These are phyloP conservation scores for Hyphodiscus sp. DNA, from an alignment of 2,329 filamentous ascomycete genomes.

Conservation along the genomic window DNA sequence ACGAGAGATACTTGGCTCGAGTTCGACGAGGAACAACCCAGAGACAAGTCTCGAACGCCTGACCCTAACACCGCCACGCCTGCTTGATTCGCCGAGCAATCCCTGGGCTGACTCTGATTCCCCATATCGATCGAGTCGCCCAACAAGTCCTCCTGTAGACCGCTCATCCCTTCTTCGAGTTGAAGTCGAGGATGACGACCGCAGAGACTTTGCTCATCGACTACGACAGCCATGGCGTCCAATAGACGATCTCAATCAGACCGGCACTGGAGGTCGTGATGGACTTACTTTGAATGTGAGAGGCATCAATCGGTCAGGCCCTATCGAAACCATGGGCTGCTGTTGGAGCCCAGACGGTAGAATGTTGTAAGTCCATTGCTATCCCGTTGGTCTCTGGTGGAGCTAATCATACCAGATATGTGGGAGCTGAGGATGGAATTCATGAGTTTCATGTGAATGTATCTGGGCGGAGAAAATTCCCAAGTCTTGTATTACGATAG, in stretches of 20 bases:
- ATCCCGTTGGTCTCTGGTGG: not conserved
- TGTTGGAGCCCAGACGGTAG: slow-evolving; percentile 57
- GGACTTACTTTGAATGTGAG: slow-evolving; percentile 21
- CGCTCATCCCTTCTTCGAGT: slow-evolving; percentile 22
- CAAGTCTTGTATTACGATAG: slow-evolving; percentile 47
- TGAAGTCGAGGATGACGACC: slow-evolving; percentile 25
- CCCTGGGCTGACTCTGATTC: slow-evolving; percentile 39
- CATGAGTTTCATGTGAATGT: slow-evolving; percentile 67
- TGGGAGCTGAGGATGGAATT: slow-evolving; percentile 65
- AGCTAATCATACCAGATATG: slow-evolving; percentile 39
- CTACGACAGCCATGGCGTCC: slow-evolving; percentile 25
- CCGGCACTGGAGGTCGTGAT: slow-evolving; percentile 24
- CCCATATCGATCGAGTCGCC: slow-evolving; percentile 33
- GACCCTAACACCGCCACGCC: slow-evolving; percentile 17
- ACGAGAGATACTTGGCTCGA: slow-evolving; percentile 9
- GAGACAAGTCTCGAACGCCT: slow-evolving; percentile 20
- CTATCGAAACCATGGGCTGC: slow-evolving; percentile 54
- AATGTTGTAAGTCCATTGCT: slow-evolving; percentile 44
- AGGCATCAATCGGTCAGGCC: slow-evolving; percentile 34
- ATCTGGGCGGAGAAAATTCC: slow-evolving; percentile 51
- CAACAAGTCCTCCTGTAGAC: slow-evolving; percentile 17
- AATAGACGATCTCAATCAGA: slow-evolving; percentile 11
- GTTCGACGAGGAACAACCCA: slow-evolving; percentile 9
- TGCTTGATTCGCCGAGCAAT: slow-evolving; percentile 28
- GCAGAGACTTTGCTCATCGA: slow-evolving; percentile 28